Evolutionary conservation across 352 stramenopile genomes (phyloP).

Genomic region (Halophytophthora polymorphica): DNA sequence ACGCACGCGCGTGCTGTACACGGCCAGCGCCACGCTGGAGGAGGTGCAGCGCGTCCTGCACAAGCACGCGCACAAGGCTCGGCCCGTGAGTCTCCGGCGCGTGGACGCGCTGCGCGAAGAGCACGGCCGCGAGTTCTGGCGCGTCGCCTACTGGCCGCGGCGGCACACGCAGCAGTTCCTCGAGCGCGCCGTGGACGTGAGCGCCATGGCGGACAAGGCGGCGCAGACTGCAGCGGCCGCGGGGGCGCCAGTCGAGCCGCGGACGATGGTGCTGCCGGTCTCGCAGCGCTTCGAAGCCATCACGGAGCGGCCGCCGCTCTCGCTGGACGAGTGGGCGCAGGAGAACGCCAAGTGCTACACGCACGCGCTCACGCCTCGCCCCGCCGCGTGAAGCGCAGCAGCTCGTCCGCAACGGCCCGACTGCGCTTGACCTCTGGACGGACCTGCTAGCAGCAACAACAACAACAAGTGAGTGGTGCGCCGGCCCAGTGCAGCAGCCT

Average conservation of each 20-base stretch:
- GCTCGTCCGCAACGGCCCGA: not conserved
- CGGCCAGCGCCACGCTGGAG: conserved; percentile 33
- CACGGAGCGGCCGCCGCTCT: conserved; percentile 45
- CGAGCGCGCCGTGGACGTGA: conserved; percentile 44
- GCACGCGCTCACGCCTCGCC: conserved; percentile 26
- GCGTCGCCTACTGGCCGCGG: conserved; percentile 52
- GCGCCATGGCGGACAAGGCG: conserved; percentile 9
- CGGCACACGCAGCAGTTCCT: conserved; percentile 43
- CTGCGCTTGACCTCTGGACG: not conserved
- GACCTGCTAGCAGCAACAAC: too few relatives aligned
- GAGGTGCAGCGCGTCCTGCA: conserved; percentile 44
- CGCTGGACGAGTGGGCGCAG: conserved; percentile 52
- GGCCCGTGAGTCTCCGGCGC: conserved; percentile 31
- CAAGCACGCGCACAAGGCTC: conserved; percentile 30
- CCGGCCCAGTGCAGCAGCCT: too few relatives aligned
- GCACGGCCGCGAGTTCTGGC: conserved; percentile 45
- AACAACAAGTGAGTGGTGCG: too few relatives aligned
- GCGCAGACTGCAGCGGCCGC: conserved; percentile 20
- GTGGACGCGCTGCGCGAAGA: conserved; percentile 43
- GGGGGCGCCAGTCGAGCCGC: conserved; percentile 15
- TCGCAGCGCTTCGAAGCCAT: conserved; percentile 61
- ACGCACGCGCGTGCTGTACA: conserved; percentile 47
- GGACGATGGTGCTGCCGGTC: conserved; percentile 23
- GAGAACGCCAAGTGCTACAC: conserved; percentile 49
- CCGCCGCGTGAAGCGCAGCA: not conserved